Conservation (phyloP, 371 early-diverging fungal genomes). For the Mucor piriformis region DNA sequence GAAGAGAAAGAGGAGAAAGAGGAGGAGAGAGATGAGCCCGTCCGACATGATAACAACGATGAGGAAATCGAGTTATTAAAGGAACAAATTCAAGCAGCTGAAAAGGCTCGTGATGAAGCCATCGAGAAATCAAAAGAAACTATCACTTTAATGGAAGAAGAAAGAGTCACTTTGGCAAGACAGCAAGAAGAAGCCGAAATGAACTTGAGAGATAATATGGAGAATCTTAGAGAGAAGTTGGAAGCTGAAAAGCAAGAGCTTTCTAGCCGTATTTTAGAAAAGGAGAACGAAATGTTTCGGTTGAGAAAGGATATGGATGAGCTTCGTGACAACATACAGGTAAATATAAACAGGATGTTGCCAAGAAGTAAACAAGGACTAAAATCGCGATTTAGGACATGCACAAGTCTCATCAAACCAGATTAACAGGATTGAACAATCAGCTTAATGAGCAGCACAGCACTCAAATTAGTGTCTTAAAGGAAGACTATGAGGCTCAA, state of each 20-base stretch:
- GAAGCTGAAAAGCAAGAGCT: constrained; percentile 30
- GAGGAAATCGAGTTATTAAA: constrained; percentile 17
- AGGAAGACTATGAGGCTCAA: constrained; percentile 25
- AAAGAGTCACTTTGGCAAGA: constrained; percentile 13
- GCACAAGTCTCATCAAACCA: constrained; percentile 32
- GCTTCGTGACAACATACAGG: constrained; percentile 30
- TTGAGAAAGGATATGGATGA: constrained; percentile 33
- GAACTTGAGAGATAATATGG: constrained; percentile 31
- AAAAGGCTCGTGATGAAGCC: constrained; percentile 13
- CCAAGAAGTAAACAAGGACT: not conserved
- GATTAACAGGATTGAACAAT: constrained; percentile 23
- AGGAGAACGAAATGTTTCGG: constrained; percentile 22
- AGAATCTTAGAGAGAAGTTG: constrained; percentile 30
- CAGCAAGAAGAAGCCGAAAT: constrained; percentile 32
- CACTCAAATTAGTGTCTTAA: constrained; percentile 15
- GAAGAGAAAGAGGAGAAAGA: not conserved
- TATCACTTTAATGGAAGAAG: constrained; percentile 17
- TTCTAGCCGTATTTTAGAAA: constrained; percentile 16
- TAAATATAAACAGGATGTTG: not conserved
- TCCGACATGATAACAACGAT: not conserved
- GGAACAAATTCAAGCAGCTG: constrained; percentile 6
- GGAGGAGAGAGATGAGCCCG: not conserved
- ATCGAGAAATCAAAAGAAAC: constrained; percentile 17
- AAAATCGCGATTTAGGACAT: constrained; percentile 15
- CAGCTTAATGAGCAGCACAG: constrained; percentile 28